These are phyloP conservation scores for Primulina eburnea DNA, from an alignment of 257 asterid species.

Conservation along the genomic window DNA sequence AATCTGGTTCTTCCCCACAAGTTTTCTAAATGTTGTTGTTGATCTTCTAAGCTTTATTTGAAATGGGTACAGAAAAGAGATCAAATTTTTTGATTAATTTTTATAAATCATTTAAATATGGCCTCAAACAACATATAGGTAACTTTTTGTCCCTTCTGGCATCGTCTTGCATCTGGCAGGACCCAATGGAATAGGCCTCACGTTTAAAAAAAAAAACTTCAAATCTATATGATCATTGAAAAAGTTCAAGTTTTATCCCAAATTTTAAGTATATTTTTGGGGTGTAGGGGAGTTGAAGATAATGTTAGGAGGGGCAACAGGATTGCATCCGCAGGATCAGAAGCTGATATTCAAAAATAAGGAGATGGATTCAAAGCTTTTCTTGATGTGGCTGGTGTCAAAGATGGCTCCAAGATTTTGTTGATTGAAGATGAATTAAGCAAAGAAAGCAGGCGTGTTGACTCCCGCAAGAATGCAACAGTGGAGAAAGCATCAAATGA, in stretches of 20 bases:
- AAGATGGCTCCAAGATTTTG: constrained; percentile 61
- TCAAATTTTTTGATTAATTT: background rate
- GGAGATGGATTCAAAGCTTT: constrained; percentile 65
- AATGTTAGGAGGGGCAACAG: constrained; percentile 60
- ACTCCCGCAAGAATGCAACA: constrained; percentile 48
- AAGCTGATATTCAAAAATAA: constrained; percentile 61
- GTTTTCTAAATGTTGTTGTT: background rate
- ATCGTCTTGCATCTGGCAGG: background rate
- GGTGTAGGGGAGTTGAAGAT: constrained; percentile 76
- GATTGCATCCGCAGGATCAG: constrained; percentile 65
- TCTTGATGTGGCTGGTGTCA: constrained; percentile 71
- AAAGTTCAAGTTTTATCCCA: background rate
- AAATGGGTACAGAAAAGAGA: too few relatives aligned
- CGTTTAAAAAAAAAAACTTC: too few relatives aligned
- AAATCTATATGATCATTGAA: too few relatives aligned
- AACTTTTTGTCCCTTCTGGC: background rate
- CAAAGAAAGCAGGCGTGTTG: constrained; percentile 45
- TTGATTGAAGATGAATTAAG: constrained; percentile 69
- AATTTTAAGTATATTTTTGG: background rate
- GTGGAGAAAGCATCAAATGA: constrained; percentile 66
- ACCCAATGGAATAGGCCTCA: too few relatives aligned
- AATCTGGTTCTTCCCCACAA: background rate
- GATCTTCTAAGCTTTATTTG: background rate
- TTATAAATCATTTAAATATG: too few relatives aligned
- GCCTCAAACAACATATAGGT: too few relatives aligned